These are phyloP conservation scores for Fusarium sp. DNA, from an alignment of 2,329 filamentous ascomycete genomes.

Conservation along the genomic window DNA sequence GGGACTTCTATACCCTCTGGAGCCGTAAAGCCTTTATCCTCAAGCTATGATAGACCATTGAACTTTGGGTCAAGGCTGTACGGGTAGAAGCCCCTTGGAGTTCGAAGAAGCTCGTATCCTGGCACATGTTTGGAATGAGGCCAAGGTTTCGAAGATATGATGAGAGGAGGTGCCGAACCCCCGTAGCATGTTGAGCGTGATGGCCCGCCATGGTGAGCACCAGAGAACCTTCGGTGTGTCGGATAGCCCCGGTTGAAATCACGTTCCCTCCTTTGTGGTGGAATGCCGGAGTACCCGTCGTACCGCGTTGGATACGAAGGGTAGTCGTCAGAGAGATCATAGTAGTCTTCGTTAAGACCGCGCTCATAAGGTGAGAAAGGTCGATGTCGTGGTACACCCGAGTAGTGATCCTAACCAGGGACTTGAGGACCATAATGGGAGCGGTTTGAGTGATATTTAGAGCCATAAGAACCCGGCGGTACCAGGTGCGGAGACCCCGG, in stretches of 20 bases:
- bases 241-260: background rate
- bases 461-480: background rate
- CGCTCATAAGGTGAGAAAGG: background rate
- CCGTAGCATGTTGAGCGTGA: background rate
- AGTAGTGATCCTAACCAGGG: background rate
- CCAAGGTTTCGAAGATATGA: background rate
- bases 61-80: background rate
- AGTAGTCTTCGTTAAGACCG: background rate
- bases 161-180: background rate
- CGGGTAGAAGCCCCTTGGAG: background rate
- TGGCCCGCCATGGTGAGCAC: background rate
- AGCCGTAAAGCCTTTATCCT: background rate
- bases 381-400: background rate
- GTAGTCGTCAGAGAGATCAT: background rate
- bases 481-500: background rate
- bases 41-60: background rate
- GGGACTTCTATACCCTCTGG: background rate
- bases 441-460: background rate
- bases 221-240: background rate
- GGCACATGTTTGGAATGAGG: background rate
- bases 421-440: background rate
- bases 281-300: background rate
- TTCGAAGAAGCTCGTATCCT: background rate
- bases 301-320: background rate
- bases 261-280: background rate